phyloP scores from a whole-genome alignment of 2,329 filamentous ascomycete species.

The Exophiala oligosperma region DNA sequence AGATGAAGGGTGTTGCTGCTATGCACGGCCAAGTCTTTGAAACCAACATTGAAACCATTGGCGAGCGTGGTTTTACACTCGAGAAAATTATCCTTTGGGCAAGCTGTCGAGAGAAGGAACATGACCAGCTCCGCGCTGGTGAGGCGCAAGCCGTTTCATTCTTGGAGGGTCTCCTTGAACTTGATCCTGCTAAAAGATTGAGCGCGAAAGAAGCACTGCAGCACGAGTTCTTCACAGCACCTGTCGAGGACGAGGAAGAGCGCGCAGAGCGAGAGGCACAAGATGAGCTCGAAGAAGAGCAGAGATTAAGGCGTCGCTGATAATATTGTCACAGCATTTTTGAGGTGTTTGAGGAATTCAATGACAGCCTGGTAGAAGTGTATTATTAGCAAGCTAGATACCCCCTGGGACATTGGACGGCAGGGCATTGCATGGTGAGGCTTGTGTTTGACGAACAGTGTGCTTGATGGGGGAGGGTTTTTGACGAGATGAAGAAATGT shows the following conservation, averaged over 20 bases:
- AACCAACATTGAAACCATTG: constrained; percentile 87
- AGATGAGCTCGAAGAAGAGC: constrained; percentile 17
- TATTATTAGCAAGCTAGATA: constrained; percentile 23
- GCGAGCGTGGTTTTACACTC: constrained; percentile 78
- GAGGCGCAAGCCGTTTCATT: constrained; percentile 48
- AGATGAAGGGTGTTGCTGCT: constrained; percentile 79
- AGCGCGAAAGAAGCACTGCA: constrained; percentile 45
- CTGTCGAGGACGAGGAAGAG: constrained; percentile 33
- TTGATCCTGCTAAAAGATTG: constrained; percentile 44
- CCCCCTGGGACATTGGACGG: constrained; percentile 13
- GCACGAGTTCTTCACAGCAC: constrained; percentile 47
- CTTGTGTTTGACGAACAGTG: not conserved
- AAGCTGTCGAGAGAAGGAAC: constrained; percentile 70
- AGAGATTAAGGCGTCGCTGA: constrained; percentile 10
- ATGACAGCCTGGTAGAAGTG: constrained; percentile 5
- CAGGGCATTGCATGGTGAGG: constrained; percentile 6
- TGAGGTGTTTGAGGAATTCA: constrained; percentile 8
- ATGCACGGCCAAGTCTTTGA: constrained; percentile 91
- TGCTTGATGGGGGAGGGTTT: not conserved
- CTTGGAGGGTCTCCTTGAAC: constrained; percentile 43
- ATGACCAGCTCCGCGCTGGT: constrained; percentile 45
- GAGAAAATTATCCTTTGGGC: constrained; percentile 97
- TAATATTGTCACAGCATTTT: not conserved
- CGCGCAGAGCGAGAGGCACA: constrained; percentile 25
- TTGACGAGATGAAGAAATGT: not conserved